Conservation (phyloP, 495 filamentous ascomycete genomes). For the Xylaria palmicola region DNA sequence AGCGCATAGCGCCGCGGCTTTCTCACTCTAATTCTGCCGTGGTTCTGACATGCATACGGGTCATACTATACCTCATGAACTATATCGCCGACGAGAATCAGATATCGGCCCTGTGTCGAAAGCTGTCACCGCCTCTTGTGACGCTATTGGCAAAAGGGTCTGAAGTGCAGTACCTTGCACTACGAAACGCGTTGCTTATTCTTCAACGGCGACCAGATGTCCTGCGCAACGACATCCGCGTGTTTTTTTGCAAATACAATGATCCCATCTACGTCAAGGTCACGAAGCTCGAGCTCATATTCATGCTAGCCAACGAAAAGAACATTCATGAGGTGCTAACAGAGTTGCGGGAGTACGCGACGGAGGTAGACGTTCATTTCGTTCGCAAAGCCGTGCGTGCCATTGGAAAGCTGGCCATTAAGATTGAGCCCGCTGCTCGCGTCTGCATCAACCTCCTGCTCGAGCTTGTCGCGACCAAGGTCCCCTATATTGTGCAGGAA, state of each 20-base stretch:
- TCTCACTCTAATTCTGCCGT: slow-evolving; percentile 97
- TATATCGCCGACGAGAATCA: slow-evolving; percentile 95
- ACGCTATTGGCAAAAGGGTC: slow-evolving; percentile 94
- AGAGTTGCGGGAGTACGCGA: slow-evolving; percentile 94
- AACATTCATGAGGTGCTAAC: slow-evolving; percentile 96
- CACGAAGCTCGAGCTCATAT: slow-evolving; percentile 97
- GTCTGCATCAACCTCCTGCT: slow-evolving; percentile 90
- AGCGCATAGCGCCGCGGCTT: slow-evolving; percentile 88
- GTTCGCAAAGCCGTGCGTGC: slow-evolving; percentile 96
- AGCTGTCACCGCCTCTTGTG: slow-evolving; percentile 92
- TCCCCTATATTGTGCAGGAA: slow-evolving; percentile 99
- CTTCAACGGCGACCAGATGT: slow-evolving; percentile 92
- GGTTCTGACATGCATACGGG: slow-evolving; percentile 91
- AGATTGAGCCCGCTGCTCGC: slow-evolving; percentile 91
- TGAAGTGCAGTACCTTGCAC: slow-evolving; percentile 94
- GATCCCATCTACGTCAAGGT: slow-evolving; percentile 99
- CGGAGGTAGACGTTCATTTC: slow-evolving; percentile 98
- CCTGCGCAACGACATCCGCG: slow-evolving; percentile 91
- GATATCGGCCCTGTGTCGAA: slow-evolving; percentile 82
- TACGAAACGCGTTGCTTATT: slow-evolving; percentile 92
- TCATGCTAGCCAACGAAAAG: slow-evolving; percentile 95
- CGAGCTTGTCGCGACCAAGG: slow-evolving; percentile 94
- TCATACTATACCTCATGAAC: slow-evolving; percentile 98
- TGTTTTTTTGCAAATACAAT: slow-evolving; percentile 99
- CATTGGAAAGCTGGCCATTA: slow-evolving; percentile 97